Conservation (phyloP, 331 rosid species). For the Quercus phellos region DNA sequence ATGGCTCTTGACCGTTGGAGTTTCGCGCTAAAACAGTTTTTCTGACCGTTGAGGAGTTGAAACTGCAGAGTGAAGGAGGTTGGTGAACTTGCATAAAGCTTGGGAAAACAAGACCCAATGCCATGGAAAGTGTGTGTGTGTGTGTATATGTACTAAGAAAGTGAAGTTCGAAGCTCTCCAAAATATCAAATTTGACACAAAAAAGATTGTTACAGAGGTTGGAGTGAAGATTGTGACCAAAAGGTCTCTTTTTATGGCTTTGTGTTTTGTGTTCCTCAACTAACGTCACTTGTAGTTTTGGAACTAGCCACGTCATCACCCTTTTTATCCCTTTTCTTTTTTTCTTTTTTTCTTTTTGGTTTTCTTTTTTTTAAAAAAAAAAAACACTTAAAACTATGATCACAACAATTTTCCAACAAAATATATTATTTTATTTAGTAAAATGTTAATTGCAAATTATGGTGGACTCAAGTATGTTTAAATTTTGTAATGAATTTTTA, state of each 20-base stretch:
- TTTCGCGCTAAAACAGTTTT: conserved; percentile 30
- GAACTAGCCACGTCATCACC: conserved; percentile 28
- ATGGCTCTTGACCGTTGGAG: conserved; percentile 17
- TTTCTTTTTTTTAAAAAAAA: too few species aligned
- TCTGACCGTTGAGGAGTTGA: conserved; percentile 7
- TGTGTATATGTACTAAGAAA: neutral
- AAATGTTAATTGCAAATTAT: too few species aligned
- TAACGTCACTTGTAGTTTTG: conserved; percentile 2
- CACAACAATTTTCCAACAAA: neutral
- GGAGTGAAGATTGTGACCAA: neutral
- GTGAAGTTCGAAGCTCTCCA: neutral
- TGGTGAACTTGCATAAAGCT: neutral
- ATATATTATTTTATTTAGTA: neutral
- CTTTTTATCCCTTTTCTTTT: neutral
- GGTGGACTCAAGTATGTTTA: too few species aligned
- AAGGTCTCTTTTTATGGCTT: neutral
- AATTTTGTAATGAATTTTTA: too few species aligned
- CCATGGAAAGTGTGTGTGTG: conserved; percentile 1
- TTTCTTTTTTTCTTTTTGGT: neutral
- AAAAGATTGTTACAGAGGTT: neutral
- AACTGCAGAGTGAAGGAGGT: neutral
- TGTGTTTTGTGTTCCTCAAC: neutral
- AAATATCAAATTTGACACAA: neutral
- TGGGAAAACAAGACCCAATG: conserved; percentile 10
- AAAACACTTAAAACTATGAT: too few species aligned